Conservation (phyloP, 179 eudicot species). For the Patellifolia procumbens region DNA sequence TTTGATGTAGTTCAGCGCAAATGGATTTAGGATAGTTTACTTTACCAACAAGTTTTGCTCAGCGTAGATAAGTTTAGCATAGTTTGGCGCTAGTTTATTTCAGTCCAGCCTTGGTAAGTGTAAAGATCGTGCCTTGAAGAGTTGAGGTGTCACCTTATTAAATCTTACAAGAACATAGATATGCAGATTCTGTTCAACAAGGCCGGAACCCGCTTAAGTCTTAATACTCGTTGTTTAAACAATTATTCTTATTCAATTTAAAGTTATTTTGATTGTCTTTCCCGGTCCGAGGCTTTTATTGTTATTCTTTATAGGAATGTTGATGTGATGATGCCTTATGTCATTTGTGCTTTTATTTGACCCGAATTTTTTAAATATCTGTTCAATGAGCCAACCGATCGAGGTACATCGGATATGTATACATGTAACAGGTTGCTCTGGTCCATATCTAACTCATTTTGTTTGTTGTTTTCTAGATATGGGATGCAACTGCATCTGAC, state of each 20-base stretch:
- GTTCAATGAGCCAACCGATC: too few species aligned
- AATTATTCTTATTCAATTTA: not conserved
- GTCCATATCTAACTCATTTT: not conserved
- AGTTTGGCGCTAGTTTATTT: too few species aligned
- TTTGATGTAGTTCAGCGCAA: not conserved
- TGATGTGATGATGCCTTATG: not conserved
- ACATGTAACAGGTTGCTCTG: not conserved
- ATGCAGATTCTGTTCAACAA: not conserved
- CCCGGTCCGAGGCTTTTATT: not conserved
- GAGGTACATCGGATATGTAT: too few species aligned
- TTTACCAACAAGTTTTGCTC: not conserved
- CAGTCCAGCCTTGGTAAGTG: too few species aligned
- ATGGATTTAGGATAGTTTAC: not conserved
- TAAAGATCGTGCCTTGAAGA: too few species aligned
- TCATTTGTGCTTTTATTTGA: not conserved
- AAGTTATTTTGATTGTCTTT: not conserved
- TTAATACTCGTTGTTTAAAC: not conserved
- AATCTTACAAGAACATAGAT: too few species aligned
- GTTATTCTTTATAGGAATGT: not conserved
- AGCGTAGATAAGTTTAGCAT: too few species aligned
- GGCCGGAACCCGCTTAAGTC: not conserved
- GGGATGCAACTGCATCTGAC: constrained; percentile 96
- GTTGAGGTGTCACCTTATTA: too few species aligned
- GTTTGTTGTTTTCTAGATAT: constrained; percentile 49
- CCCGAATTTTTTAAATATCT: not conserved